phyloP scores from a whole-genome alignment of 768 basidiomycete species.

The Amanita subjunquillea region DNA sequence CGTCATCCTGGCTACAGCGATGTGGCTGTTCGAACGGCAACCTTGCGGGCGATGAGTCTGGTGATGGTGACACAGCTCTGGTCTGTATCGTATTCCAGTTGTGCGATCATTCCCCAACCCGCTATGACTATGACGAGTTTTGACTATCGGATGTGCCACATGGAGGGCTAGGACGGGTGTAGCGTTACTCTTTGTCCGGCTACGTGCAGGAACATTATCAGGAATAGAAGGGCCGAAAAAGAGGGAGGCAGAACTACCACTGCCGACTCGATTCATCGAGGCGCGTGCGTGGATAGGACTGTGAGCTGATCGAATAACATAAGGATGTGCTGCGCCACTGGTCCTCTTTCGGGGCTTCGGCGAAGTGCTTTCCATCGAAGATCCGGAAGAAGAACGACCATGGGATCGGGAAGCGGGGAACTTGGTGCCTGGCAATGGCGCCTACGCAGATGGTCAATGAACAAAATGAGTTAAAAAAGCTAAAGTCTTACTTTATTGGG shows the following conservation, averaged over 20 bases:
- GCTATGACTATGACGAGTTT: slow-evolving; percentile 59
- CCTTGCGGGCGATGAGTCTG: slow-evolving; percentile 36
- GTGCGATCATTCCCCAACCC: slow-evolving; percentile 27
- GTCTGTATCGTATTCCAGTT: slow-evolving; percentile 33
- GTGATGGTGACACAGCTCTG: slow-evolving; percentile 30
- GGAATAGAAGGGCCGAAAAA: slow-evolving; percentile 59
- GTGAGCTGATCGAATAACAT: neutral
- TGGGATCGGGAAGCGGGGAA: neutral
- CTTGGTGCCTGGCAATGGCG: neutral
- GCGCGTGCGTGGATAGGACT: neutral
- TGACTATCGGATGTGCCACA: slow-evolving; percentile 18
- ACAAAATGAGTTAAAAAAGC: neutral
- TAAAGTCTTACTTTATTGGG: slow-evolving; percentile 26
- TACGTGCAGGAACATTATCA: slow-evolving; percentile 12
- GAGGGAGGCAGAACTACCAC: slow-evolving; percentile 35
- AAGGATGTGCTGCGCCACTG: neutral
- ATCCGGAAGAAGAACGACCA: neutral
- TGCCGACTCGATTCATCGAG: neutral
- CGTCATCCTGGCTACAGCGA: slow-evolving; percentile 25
- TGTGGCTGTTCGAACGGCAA: slow-evolving; percentile 12
- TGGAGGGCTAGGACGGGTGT: slow-evolving; percentile 12
- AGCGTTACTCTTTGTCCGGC: slow-evolving; percentile 19
- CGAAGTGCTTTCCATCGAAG: slow-evolving; percentile 3
- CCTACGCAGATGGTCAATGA: neutral
- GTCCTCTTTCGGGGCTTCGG: neutral